Conservation (phyloP, 176 grass and related monocot genomes). For the Aegilops bicornis region DNA sequence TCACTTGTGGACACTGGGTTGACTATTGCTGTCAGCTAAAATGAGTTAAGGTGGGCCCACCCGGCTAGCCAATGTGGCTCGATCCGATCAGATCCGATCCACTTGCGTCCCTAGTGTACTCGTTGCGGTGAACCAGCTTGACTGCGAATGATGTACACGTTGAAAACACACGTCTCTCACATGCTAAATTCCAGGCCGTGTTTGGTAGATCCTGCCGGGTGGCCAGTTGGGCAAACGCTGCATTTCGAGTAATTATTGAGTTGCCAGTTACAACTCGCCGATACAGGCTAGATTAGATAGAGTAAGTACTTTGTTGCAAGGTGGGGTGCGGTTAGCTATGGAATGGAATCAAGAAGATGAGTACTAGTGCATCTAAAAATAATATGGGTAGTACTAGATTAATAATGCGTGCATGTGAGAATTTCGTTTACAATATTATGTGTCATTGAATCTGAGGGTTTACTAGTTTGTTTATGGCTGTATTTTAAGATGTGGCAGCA, state of each 20-base stretch:
- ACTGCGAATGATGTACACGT: neutral
- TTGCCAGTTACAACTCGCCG: neutral
- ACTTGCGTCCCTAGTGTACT: neutral
- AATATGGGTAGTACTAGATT: neutral
- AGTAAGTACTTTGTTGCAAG: neutral
- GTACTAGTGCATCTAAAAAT: neutral
- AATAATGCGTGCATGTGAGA: conserved; percentile 11
- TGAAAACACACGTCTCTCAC: conserved; percentile 27
- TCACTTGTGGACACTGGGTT: neutral
- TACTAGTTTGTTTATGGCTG: neutral
- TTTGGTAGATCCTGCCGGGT: conserved; percentile 17
- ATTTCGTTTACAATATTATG: neutral
- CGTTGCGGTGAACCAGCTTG: neutral
- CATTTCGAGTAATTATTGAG: neutral
- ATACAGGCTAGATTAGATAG: neutral
- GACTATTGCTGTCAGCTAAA: neutral
- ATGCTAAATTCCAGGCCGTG: neutral
- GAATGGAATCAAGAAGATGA: neutral
- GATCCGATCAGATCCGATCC: neutral
- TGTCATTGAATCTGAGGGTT: neutral
- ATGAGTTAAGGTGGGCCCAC: neutral
- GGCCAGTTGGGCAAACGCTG: neutral
- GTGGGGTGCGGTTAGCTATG: conserved; percentile 1
- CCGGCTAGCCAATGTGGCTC: neutral
- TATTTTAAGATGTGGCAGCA: neutral